These are phyloP conservation scores for Eucalyptus pumila DNA, from an alignment of 345 rosid species.

Conservation along the genomic window DNA sequence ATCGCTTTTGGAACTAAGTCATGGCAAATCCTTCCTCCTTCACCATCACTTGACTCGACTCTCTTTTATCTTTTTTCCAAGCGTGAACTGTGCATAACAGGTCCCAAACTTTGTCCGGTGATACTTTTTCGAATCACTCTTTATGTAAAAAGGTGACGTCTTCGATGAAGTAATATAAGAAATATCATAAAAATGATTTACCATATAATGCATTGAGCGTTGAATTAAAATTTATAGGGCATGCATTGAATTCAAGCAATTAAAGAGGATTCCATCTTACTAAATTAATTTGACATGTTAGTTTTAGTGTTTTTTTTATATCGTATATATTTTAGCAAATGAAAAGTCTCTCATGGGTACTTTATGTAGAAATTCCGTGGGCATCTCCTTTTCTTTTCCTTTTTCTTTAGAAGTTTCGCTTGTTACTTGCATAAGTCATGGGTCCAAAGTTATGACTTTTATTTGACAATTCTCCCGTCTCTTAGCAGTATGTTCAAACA, in stretches of 20 bases:
- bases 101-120: not conserved
- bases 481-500: not conserved
- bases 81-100: not conserved
- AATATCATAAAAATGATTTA: not conserved
- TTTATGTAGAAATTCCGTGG: not conserved
- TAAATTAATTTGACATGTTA: not conserved
- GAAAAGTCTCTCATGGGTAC: not conserved
- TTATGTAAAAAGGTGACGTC: not conserved
- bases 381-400: not conserved
- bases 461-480: not conserved
- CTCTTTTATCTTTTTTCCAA: not conserved
- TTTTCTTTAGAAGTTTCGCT: not conserved
- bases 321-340: not conserved
- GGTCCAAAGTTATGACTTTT: not conserved
- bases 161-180: not conserved
- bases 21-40: not conserved
- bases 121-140: not conserved
- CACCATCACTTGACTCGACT: not conserved
- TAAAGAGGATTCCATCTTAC: not conserved
- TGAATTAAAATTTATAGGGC: not conserved
- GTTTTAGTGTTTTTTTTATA: not conserved
- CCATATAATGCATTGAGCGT: not conserved
- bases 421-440: not conserved
- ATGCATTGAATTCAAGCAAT: not conserved
- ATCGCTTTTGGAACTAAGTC: not conserved